These are phyloP conservation scores for Claviceps pazoutovae DNA, from an alignment of 2,329 filamentous ascomycete genomes.

Conservation along the genomic window DNA sequence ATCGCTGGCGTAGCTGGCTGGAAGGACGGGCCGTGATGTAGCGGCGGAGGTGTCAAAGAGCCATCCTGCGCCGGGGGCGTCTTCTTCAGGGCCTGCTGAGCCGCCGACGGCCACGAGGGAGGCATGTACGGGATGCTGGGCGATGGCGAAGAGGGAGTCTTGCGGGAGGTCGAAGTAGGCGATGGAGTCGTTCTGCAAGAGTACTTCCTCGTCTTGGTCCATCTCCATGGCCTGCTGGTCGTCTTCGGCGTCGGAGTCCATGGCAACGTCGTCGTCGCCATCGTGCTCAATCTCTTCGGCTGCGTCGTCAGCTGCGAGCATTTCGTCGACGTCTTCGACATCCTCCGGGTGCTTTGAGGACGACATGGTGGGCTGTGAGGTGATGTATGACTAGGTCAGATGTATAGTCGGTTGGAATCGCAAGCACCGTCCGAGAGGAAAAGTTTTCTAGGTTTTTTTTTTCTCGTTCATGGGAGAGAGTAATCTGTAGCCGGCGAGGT, in stretches of 20 bases:
- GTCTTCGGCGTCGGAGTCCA: constrained; percentile 53
- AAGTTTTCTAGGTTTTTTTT: background rate
- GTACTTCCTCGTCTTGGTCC: constrained; percentile 59
- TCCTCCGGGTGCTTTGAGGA: constrained; percentile 13
- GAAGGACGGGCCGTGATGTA: constrained; percentile 53
- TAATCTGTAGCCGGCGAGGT: background rate
- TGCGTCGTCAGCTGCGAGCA: constrained; percentile 7
- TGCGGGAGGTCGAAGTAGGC: constrained; percentile 85
- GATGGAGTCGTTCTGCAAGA: constrained; percentile 79
- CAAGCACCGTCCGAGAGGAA: background rate
- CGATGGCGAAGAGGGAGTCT: constrained; percentile 89
- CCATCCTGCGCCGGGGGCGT: constrained; percentile 65
- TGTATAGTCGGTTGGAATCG: background rate
- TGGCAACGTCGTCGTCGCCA: constrained; percentile 58
- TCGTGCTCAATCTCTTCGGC: constrained; percentile 35
- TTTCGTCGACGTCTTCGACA: constrained; percentile 13
- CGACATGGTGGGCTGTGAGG: constrained; percentile 15
- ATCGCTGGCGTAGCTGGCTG: constrained; percentile 57
- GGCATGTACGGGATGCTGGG: constrained; percentile 71
- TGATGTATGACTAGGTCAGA: background rate
- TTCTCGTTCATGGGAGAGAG: too few species aligned
- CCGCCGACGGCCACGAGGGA: constrained; percentile 79
- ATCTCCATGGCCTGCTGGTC: constrained; percentile 36
- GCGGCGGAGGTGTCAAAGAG: constrained; percentile 64
- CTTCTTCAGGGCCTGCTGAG: constrained; percentile 43